phyloP scores from a whole-genome alignment of 257 asterid species.

The Ilex aquifolium region DNA sequence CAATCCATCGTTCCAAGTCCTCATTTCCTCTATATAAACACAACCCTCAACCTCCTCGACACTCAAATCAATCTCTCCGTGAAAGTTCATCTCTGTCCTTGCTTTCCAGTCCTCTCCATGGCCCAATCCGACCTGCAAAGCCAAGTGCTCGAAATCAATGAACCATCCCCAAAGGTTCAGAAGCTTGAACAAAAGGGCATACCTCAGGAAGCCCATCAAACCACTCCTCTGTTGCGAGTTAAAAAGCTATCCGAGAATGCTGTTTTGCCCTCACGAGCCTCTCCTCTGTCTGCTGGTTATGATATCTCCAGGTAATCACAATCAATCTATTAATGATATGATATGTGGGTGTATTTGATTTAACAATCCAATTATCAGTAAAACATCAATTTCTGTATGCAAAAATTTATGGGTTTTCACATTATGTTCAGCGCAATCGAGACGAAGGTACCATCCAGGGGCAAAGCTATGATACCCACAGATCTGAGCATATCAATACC shows the following conservation, averaged over 20 bases:
- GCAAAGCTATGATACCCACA: slow-evolving; percentile 75
- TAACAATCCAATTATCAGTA: too few species aligned
- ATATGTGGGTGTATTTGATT: slow-evolving; percentile 14
- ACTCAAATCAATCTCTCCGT: not conserved
- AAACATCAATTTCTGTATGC: not conserved
- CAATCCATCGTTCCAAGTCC: not conserved
- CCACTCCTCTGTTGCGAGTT: slow-evolving; percentile 25
- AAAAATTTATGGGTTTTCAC: not conserved
- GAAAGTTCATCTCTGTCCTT: not conserved
- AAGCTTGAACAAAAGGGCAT: slow-evolving; percentile 17
- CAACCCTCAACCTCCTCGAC: not conserved
- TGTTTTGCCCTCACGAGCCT: slow-evolving; percentile 30
- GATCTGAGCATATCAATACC: slow-evolving; percentile 83
- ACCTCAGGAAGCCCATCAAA: not conserved
- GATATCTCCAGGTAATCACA: slow-evolving; percentile 33
- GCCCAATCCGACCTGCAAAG: slow-evolving; percentile 3
- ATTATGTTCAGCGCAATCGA: slow-evolving; percentile 42
- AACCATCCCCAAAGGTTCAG: slow-evolving; percentile 26
- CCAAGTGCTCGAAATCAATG: slow-evolving; percentile 16
- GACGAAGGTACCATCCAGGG: slow-evolving; percentile 61
- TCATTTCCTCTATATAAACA: slow-evolving; percentile 5
- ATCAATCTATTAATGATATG: not conserved
- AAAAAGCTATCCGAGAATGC: slow-evolving; percentile 40
- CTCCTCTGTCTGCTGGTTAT: slow-evolving; percentile 37
- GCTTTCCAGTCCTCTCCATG: slow-evolving; percentile 7